Percentiles rank a stretch among this genome's conserved stretches.
These are phyloP conservation scores for Paecilomyces formosus DNA, from an alignment of 2,329 filamentous ascomycete genomes.

Conservation along the genomic window DNA sequence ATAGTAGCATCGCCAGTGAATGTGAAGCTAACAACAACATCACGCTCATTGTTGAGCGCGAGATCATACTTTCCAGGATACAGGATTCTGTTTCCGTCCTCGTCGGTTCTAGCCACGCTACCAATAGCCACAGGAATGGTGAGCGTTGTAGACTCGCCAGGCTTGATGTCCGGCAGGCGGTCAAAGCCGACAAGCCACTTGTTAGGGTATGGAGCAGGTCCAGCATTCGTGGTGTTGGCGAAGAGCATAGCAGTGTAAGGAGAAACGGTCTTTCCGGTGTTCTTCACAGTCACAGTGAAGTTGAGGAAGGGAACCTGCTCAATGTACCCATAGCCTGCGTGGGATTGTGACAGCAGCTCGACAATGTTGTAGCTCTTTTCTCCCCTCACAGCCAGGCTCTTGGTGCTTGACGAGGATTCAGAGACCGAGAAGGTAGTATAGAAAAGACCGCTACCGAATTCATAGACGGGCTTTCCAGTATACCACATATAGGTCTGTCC, in stretches of 20 bases:
- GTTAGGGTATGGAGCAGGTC: conserved; percentile 33
- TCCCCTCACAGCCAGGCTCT: not conserved
- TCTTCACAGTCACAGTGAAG: conserved; percentile 27
- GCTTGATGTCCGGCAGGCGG: conserved; percentile 18
- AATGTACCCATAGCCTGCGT: conserved; percentile 16
- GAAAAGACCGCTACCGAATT: conserved; percentile 38
- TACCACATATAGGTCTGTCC: conserved; percentile 42
- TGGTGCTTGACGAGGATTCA: conserved; percentile 2
- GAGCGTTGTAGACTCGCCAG: conserved; percentile 17
- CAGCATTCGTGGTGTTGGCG: conserved; percentile 27
- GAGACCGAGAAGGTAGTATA: conserved; percentile 33
- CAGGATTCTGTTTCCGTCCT: conserved; percentile 29
- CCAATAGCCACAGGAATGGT: conserved; percentile 31
- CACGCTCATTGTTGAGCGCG: conserved; percentile 33
- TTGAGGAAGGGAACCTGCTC: conserved; percentile 32
- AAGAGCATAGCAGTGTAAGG: conserved; percentile 38
- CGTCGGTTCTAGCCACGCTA: conserved; percentile 29
- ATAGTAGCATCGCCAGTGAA: conserved; percentile 24
- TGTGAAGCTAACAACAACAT: conserved; percentile 22
- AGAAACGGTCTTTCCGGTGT: conserved; percentile 27
- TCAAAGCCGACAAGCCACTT: conserved; percentile 37
- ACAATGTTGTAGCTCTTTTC: conserved; percentile 24
- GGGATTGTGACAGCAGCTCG: conserved; percentile 21
- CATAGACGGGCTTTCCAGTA: conserved; percentile 29
- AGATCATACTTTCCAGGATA: conserved; percentile 37